A percentile compares a stretch with the other conserved stretches of the same genome.
Evolutionary conservation across 192 early-diverging fungal species (phyloP).

Genomic region (Coemansia sp.): DNA sequence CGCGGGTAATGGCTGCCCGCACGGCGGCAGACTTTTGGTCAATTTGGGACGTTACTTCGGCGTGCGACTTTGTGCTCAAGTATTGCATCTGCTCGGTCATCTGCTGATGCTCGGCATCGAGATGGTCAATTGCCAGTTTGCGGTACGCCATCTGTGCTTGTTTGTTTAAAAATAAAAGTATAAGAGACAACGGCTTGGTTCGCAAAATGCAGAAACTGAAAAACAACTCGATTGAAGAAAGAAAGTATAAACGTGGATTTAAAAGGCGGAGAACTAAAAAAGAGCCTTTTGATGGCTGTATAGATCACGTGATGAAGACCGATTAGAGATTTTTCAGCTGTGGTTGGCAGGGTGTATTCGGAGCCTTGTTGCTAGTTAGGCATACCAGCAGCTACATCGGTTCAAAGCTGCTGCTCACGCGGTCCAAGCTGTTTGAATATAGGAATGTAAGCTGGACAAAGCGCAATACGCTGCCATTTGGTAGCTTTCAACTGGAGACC

Average conservation of each 20-base stretch:
- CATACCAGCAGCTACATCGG: too few species aligned
- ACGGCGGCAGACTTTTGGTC: conserved; percentile 57
- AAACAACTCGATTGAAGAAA: neutral
- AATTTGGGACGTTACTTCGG: conserved; percentile 20
- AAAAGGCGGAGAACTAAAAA: conserved; percentile 4
- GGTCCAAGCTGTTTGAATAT: too few species aligned
- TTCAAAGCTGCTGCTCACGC: too few species aligned
- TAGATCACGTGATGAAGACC: neutral
- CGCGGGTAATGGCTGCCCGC: conserved; percentile 63
- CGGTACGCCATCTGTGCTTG: conserved; percentile 34
- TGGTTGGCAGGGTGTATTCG: too few species aligned
- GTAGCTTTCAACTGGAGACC: too few species aligned
- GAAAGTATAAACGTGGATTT: neutral
- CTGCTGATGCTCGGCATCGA: conserved; percentile 33
- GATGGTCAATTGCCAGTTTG: conserved; percentile 43
- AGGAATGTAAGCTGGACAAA: too few species aligned
- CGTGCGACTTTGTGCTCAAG: conserved; percentile 28
- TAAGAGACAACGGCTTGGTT: neutral
- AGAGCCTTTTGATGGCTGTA: neutral
- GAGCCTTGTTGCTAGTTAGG: too few species aligned
- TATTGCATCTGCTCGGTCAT: conserved; percentile 40
- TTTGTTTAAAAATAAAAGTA: neutral
- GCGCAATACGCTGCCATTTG: too few species aligned
- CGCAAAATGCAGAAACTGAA: neutral
- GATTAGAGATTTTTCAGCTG: neutral